Percentiles rank a stretch among this genome's conserved stretches.
Evolutionary conservation across 2,329 filamentous ascomycete species (phyloP).

Genomic region (Neofusicoccum ribis): DNA sequence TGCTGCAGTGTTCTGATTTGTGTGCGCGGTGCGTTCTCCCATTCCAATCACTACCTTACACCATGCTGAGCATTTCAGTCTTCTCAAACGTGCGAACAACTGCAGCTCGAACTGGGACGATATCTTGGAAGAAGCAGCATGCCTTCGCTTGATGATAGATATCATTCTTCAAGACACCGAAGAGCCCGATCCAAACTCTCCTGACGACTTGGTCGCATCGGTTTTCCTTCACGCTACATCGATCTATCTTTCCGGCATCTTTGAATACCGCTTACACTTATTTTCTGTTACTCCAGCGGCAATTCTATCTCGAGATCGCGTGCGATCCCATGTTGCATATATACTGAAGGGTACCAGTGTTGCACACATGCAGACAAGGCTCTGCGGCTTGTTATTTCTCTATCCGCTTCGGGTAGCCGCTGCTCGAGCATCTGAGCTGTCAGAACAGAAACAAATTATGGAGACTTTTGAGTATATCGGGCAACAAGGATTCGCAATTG

Average conservation of each 20-base stretch:
- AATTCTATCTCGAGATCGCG: neutral
- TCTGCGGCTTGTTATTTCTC: slow-evolving; percentile 4
- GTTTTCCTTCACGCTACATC: neutral
- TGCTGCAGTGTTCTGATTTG: neutral
- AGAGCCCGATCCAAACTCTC: neutral
- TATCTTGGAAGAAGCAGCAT: neutral
- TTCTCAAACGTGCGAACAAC: neutral
- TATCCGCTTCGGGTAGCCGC: slow-evolving; percentile 10
- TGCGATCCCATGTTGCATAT: neutral
- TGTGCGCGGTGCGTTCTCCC: neutral
- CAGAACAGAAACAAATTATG: neutral
- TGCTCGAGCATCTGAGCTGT: neutral
- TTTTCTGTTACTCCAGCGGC: neutral
- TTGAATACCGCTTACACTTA: neutral
- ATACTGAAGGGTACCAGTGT: neutral
- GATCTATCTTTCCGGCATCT: slow-evolving; percentile 7
- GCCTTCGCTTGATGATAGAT: neutral
- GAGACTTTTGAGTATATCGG: neutral
- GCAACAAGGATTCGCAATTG: neutral
- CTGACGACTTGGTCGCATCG: neutral
- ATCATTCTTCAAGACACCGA: neutral
- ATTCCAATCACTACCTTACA: neutral
- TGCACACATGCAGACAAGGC: neutral
- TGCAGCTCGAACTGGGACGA: neutral
- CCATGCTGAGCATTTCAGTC: neutral